Percentiles rank a stretch among this genome's conserved stretches.
Evolutionary conservation across 768 basidiomycete species (phyloP).

Genomic region (Panaeolus cyanescens): DNA sequence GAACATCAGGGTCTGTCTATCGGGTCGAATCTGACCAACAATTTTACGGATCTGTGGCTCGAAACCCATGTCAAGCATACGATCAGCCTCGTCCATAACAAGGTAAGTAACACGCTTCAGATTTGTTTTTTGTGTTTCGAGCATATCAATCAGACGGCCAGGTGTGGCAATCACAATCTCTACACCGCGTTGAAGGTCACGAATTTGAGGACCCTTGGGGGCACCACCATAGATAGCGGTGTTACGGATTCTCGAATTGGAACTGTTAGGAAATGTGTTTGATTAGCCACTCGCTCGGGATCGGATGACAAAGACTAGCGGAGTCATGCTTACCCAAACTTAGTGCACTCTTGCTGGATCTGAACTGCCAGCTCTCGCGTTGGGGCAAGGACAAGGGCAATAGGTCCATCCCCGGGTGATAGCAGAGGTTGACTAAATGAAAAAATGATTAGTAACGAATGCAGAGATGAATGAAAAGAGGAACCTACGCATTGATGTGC

Average conservation of each 20-base stretch:
- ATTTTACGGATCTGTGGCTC: conserved; percentile 99
- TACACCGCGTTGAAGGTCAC: conserved; percentile 94
- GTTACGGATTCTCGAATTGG: conserved; percentile 95
- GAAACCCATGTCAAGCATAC: conserved; percentile 99
- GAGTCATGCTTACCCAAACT: conserved; percentile 74
- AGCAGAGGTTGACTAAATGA: conserved; percentile 82
- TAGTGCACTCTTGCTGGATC: conserved; percentile 98
- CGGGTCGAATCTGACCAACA: conserved; percentile 94
- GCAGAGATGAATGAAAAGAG: conserved; percentile 12
- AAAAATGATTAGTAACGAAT: conserved; percentile 4
- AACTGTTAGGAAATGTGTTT: conserved; percentile 36
- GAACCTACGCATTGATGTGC: conserved; percentile 95
- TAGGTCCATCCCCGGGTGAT: conserved; percentile 93
- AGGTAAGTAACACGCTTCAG: conserved; percentile 95
- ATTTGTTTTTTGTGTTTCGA: conserved; percentile 95
- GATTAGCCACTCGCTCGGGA: not conserved
- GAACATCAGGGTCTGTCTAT: conserved; percentile 99
- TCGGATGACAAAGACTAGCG: not conserved
- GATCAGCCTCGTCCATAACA: conserved; percentile 99
- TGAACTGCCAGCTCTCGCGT: conserved; percentile 99
- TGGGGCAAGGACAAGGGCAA: conserved; percentile 94
- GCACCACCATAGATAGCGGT: conserved; percentile 99
- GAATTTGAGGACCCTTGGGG: conserved; percentile 97
- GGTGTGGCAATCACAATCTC: conserved; percentile 99
- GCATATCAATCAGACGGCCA: conserved; percentile 98